phyloP scores from a whole-genome alignment of 306 rosid species.

The Corylus heterophylla region DNA sequence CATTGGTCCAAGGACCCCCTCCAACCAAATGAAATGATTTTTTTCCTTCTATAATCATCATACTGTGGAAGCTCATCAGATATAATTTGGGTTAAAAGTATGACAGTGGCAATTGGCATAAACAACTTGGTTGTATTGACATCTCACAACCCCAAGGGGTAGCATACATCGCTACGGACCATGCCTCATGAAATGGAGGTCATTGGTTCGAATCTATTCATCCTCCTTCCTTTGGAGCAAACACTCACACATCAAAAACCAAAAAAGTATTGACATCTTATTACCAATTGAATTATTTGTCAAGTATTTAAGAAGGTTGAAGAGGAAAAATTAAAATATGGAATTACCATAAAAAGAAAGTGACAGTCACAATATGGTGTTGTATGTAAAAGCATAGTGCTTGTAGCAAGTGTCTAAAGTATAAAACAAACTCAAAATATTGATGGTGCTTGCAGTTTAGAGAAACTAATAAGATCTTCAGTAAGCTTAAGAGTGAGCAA shows the following conservation, averaged over 20 bases:
- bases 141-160: background rate
- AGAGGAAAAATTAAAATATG: background rate
- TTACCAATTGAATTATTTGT: background rate
- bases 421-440: background rate
- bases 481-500: no score
- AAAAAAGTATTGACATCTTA: background rate
- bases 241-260: background rate
- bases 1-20: constrained; percentile 18
- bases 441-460: background rate
- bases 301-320: background rate
- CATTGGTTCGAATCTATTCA: background rate
- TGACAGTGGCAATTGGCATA: background rate
- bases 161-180: background rate
- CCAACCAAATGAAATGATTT: constrained; percentile 27
- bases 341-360: background rate
- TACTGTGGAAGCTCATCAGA: constrained; percentile 6
- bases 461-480: no score
- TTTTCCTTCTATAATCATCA: constrained; percentile 12
- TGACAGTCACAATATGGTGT: background rate
- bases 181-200: no score
- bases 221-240: background rate
- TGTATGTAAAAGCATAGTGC: background rate
- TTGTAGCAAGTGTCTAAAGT: background rate
- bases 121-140: background rate
- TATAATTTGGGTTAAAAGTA: background rate